Conservation (phyloP, 805 yeast species). For the Schwanniomyces yamadae region DNA sequence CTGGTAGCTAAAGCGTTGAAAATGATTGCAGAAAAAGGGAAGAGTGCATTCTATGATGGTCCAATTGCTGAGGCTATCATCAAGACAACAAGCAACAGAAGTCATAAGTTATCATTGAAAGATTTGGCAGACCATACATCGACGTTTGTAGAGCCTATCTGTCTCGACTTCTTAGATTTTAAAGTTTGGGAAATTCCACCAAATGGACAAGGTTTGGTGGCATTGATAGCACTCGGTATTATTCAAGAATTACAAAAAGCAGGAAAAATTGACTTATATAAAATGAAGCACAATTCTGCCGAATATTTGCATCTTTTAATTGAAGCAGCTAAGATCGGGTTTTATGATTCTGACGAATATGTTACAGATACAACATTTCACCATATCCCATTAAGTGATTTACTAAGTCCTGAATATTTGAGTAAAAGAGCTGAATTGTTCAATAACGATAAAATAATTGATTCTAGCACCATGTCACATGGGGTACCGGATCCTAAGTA, state of each 20-base stretch:
- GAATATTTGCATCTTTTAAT: conserved; percentile 69
- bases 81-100: conserved; percentile 47
- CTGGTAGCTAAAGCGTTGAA: conserved; percentile 54
- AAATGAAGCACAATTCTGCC: conserved; percentile 60
- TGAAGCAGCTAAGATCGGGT: conserved; percentile 70
- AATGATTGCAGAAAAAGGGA: conserved; percentile 55
- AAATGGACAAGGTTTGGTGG: conserved; percentile 78
- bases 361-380: conserved; percentile 59
- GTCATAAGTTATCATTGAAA: conserved; percentile 54
- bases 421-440: conserved; percentile 49
- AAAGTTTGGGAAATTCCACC: conserved; percentile 83
- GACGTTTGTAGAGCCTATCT: conserved; percentile 64
- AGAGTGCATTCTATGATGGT: conserved; percentile 68
- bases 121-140: conserved; percentile 62
- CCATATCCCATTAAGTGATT: conserved; percentile 31
- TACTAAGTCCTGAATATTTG: conserved; percentile 52
- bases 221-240: conserved; percentile 66
- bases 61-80: conserved; percentile 67
- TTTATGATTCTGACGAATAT: conserved; percentile 72
- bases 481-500: conserved; percentile 59
- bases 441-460: conserved; percentile 35
- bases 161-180: conserved; percentile 47
- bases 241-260: conserved; percentile 52
- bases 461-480: conserved; percentile 41
- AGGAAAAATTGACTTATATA: conserved; percentile 41